Evolutionary conservation across 495 filamentous ascomycete species (phyloP), one percentile per base, ranked within the genome.

Genomic region (Pseudotulostoma volvatum): DNA sequence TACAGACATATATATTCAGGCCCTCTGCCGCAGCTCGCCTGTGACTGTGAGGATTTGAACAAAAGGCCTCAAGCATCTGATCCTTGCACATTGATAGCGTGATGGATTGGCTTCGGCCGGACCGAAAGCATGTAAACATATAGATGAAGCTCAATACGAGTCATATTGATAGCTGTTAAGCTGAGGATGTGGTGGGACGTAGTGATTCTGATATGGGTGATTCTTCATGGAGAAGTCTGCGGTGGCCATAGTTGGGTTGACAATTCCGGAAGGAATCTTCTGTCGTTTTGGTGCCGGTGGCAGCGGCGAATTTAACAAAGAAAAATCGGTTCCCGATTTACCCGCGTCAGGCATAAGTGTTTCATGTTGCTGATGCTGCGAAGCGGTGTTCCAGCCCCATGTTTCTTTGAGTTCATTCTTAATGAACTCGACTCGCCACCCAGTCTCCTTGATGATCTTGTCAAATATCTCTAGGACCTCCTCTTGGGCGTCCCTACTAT

Each of bases 381-480:
- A 46, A 35, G 61, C 64, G 31, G 72, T 50, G 34, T 69, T 63
- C 84, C 84, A 87, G 18, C 79, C 74, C 90, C 90, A 95, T 38
- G 64, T 71, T 39, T 67, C 69, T 48, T 73, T 80, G 28, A 97
- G 66, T 25, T 79, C 76, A 7, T 68, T 64, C 44, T 75, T 66
- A 31, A 90, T 55, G 40, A 76, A 74, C 3, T 70, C 72, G 18
- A 86, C 60, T 33, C 67, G 72, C 84, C 84, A 93, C 31, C 81
- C 81, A 0, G 81, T 84, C 44, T 84, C 76, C 38, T 70, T 72
- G n/a, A 67, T 66, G 40, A 93, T 81, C 42, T 67, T 70, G 17
- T 79, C 71, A 37, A 97, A 64, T 31, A 90, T 84, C 3, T 66
- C 45, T n/a, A 94, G 57, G 3, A 82, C 78, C 54, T 95, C 87